A percentile compares a stretch with the other conserved stretches of the same genome.
phyloP scores from a whole-genome alignment of 2,329 filamentous ascomycete species.

The Rutstroemia sydowiana region DNA sequence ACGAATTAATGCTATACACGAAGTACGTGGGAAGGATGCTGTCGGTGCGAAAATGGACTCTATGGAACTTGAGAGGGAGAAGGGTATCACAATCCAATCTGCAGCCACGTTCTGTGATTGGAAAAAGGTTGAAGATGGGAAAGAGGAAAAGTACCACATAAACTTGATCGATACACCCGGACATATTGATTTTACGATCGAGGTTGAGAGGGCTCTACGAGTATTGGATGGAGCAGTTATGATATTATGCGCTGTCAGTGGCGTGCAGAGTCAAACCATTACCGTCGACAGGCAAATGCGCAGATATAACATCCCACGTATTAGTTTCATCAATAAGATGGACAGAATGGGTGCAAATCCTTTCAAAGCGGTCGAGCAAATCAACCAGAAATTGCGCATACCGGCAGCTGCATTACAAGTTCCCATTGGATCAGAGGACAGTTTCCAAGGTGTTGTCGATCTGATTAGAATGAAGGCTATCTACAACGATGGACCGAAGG shows the following conservation, averaged over 20 bases:
- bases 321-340: conserved; percentile 99
- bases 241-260: conserved; percentile 95
- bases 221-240: conserved; percentile 96
- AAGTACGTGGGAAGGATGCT: conserved; percentile 88
- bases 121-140: conserved; percentile 76
- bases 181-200: conserved; percentile 98
- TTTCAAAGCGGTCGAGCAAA: conserved; percentile 95
- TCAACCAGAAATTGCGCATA: conserved; percentile 92
- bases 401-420: conserved; percentile 90
- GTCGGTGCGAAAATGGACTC: conserved; percentile 99
- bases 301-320: conserved; percentile 89
- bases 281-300: conserved; percentile 98
- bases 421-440: conserved; percentile 86
- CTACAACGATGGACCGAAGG: conserved; percentile 81
- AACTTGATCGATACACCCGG: conserved; percentile 98
- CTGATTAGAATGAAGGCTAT: conserved; percentile 86
- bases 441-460: conserved; percentile 88
- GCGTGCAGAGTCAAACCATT: conserved; percentile 96
- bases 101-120: conserved; percentile 97
- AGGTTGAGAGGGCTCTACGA: conserved; percentile 90
- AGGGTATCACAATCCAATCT: conserved; percentile 98
- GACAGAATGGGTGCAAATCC: conserved; percentile 97
- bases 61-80: conserved; percentile 97
- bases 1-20: conserved; percentile 93
- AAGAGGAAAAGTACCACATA: conserved; percentile 90